These are phyloP conservation scores for Coprinellus micaceus DNA, from an alignment of 768 basidiomycete genomes.

Conservation along the genomic window DNA sequence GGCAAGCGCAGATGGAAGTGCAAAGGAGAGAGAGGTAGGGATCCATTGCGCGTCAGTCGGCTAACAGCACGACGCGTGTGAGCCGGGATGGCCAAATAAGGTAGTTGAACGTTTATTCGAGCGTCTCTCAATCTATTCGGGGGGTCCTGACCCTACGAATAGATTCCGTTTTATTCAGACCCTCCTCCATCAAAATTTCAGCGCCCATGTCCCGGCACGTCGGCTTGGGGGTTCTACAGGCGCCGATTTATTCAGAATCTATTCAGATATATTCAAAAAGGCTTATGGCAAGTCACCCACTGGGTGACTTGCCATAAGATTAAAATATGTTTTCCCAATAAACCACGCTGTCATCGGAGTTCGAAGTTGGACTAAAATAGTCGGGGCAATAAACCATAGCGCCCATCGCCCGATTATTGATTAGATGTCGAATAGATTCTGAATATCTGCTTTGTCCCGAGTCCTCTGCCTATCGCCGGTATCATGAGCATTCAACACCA, in stretches of 20 bases:
- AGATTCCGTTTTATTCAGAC: neutral
- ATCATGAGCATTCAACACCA: neutral
- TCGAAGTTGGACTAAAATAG: neutral
- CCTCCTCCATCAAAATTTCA: neutral
- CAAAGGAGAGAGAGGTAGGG: too few species aligned
- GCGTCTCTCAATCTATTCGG: neutral
- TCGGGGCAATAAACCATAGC: neutral
- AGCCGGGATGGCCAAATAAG: neutral
- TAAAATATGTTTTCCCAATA: neutral
- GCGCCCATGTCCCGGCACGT: neutral
- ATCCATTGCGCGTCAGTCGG: too few species aligned
- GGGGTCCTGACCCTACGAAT: neutral
- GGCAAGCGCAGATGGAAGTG: too few species aligned
- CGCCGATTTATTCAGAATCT: conserved; percentile 32
- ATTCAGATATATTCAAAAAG: neutral
- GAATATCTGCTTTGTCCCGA: neutral
- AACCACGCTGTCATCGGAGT: neutral
- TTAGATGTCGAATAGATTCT: neutral
- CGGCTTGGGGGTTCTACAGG: conserved; percentile 23
- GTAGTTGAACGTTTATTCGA: neutral
- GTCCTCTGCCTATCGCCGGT: neutral
- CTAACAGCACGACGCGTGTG: neutral
- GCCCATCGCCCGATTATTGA: neutral
- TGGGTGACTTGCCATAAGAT: conserved; percentile 13
- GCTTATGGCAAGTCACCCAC: conserved; percentile 12